Percentiles rank a stretch among this genome's conserved stretches.
phyloP scores from a whole-genome alignment of 768 basidiomycete species.

The Sarcodon aspratus region DNA sequence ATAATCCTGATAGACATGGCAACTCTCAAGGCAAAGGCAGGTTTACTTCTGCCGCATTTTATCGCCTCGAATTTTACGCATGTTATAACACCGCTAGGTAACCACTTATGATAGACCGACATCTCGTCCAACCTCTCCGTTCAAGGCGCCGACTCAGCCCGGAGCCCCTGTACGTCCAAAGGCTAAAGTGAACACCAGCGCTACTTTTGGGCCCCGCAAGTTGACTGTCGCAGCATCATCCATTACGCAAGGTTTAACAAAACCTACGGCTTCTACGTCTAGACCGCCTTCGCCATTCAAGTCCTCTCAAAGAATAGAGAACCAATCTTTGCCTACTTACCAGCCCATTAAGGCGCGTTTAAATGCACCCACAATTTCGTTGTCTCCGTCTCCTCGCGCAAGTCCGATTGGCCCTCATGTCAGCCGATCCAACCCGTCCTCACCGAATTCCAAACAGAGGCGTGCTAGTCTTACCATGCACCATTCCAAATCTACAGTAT shows the following conservation, averaged over 20 bases:
- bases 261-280: conserved; percentile 15
- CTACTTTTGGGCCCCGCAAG: conserved; percentile 18
- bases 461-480: background rate
- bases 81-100: conserved; percentile 28
- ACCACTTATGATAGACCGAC: conserved; percentile 38
- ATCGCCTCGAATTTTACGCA: conserved; percentile 7
- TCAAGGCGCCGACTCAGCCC: conserved; percentile 19
- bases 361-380: conserved; percentile 3
- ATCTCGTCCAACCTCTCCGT: conserved; percentile 37
- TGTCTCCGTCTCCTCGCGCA: background rate
- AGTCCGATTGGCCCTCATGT: background rate
- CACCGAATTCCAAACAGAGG: background rate
- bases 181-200: conserved; percentile 52
- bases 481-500: background rate
- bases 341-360: background rate
- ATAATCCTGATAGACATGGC: background rate
- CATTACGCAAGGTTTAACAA: conserved; percentile 6
- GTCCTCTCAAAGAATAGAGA: background rate
- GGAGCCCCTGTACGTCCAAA: conserved; percentile 30
- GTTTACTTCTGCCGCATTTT: background rate
- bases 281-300: conserved; percentile 31
- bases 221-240: conserved; percentile 10
- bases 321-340: background rate
- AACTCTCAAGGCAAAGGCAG: background rate
- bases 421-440: background rate